Evolutionary conservation across 2,329 filamentous ascomycete species (phyloP).

Genomic region (Aspergillus hiratsukae): DNA sequence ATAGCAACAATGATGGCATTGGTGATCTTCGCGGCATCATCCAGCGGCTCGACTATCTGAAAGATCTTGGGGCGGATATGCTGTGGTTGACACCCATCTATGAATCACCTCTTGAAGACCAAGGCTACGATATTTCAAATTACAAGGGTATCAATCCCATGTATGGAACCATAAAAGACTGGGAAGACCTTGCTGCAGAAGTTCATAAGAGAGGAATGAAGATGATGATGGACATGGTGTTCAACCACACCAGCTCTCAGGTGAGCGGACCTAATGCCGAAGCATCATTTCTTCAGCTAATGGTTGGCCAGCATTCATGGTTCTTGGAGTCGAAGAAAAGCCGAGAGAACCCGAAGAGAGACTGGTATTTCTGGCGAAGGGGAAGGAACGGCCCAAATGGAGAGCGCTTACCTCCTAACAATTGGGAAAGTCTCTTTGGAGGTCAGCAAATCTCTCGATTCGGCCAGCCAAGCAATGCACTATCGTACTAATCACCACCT

Average conservation of each 20-base stretch:
- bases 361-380: slow-evolving; percentile 56
- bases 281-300: neutral
- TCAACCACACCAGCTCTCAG: slow-evolving; percentile 34
- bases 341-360: slow-evolving; percentile 46
- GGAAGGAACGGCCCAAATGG: slow-evolving; percentile 48
- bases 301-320: slow-evolving; percentile 49
- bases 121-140: slow-evolving; percentile 38
- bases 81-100: slow-evolving; percentile 40
- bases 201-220: slow-evolving; percentile 34
- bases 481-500: neutral
- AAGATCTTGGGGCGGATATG: slow-evolving; percentile 42
- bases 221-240: slow-evolving; percentile 37
- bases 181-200: slow-evolving; percentile 34
- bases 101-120: slow-evolving; percentile 44
- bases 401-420: slow-evolving; percentile 62
- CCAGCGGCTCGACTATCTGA: slow-evolving; percentile 53
- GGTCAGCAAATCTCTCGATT: neutral
- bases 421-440: slow-evolving; percentile 61
- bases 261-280: neutral
- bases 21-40: slow-evolving; percentile 58
- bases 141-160: slow-evolving; percentile 37
- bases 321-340: slow-evolving; percentile 53
- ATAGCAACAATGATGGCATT: slow-evolving; percentile 53
- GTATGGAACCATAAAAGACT: slow-evolving; percentile 37
- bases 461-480: neutral